Conservation (phyloP, 2,329 filamentous ascomycete genomes). For the Colletotrichum higginsianum region DNA sequence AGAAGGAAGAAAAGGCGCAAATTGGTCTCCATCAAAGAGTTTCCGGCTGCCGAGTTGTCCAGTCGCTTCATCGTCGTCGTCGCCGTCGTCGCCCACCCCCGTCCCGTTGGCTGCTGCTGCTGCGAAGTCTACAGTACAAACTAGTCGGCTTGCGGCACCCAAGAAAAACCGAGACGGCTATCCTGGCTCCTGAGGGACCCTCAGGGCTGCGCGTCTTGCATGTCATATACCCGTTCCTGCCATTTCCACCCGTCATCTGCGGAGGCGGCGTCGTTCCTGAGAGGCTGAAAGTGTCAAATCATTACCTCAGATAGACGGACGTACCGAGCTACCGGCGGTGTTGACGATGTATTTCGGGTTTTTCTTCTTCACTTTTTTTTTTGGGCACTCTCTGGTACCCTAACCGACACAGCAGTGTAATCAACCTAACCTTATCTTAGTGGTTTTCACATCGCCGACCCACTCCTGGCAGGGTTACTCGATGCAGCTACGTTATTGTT, state of each 20-base stretch:
- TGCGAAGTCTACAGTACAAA: conserved; percentile 6
- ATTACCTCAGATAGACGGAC: too few relatives aligned
- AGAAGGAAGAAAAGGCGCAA: conserved; percentile 22
- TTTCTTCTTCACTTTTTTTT: not conserved
- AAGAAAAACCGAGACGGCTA: not conserved
- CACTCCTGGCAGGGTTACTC: conserved; percentile 5
- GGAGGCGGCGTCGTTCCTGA: conserved; percentile 16
- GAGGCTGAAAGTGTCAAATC: conserved; percentile 1
- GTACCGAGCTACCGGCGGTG: not conserved
- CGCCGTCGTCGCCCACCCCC: conserved; percentile 20
- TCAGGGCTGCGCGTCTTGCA: conserved; percentile 29
- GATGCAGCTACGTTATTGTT: conserved; percentile 25
- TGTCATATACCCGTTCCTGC: conserved; percentile 20
- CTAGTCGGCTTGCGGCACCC: conserved; percentile 26
- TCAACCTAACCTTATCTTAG: conserved; percentile 35
- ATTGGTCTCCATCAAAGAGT: conserved; percentile 26
- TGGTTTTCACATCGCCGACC: conserved; percentile 15
- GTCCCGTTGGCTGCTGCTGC: conserved; percentile 14
- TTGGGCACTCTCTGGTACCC: conserved; percentile 7
- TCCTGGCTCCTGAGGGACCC: not conserved
- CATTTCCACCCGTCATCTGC: conserved; percentile 28
- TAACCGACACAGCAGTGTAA: conserved; percentile 11
- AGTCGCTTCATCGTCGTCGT: conserved; percentile 17
- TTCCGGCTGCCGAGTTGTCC: conserved; percentile 33
- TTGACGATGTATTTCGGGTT: not conserved